Percentiles rank a stretch among this genome's conserved stretches.
Conservation (phyloP, 2,329 filamentous ascomycete species). For the Penicillium sp. region DNA sequence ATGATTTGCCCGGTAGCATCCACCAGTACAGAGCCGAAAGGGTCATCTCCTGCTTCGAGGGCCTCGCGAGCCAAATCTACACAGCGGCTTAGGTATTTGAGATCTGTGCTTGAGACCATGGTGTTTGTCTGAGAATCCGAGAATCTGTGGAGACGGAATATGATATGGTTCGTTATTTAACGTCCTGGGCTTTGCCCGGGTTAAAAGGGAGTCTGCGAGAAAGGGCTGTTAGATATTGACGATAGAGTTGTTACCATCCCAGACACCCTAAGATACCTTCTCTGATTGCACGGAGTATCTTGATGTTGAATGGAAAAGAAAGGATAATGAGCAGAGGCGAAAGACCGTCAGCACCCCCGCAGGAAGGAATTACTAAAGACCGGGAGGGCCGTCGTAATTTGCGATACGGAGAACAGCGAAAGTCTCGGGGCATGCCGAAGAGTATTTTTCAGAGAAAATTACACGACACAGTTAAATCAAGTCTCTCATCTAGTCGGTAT, state of each 20-base stretch:
- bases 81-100: slow-evolving; percentile 11
- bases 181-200: background rate
- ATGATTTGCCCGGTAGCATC: slow-evolving; percentile 11
- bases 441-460: background rate
- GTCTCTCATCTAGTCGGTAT: too few species aligned
- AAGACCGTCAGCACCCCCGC: background rate
- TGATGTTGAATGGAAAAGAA: background rate
- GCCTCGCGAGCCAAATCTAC: slow-evolving; percentile 16
- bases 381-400: background rate
- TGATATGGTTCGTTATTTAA: background rate
- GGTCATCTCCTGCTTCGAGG: slow-evolving; percentile 15
- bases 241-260: background rate
- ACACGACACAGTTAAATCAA: too few species aligned
- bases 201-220: background rate
- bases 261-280: background rate
- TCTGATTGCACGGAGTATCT: background rate
- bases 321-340: background rate
- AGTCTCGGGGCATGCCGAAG: background rate
- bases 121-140: background rate
- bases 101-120: slow-evolving; percentile 10
- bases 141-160: background rate
- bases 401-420: background rate
- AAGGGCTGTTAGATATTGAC: background rate
- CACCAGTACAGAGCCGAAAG: slow-evolving; percentile 20
- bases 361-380: background rate